Conservation (phyloP, 176 grass and related monocot species). For the Oryza australiensis region DNA sequence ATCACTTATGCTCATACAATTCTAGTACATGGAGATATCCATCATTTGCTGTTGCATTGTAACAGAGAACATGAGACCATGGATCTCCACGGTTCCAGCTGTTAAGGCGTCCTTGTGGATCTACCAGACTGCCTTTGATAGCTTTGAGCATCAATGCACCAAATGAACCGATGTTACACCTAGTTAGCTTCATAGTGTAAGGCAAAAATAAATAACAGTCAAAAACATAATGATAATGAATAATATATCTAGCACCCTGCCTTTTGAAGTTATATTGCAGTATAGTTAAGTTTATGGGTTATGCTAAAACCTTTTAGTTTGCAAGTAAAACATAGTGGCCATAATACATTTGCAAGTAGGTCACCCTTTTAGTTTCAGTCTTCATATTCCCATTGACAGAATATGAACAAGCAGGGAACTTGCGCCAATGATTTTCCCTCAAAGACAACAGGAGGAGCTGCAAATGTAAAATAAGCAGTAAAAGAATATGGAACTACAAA, state of each 20-base stretch:
- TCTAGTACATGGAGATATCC: conserved; percentile 86
- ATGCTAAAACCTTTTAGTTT: too few species aligned
- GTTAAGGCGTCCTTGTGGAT: conserved; percentile 46
- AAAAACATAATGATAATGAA: background rate
- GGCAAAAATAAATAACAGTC: background rate
- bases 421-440: too few species aligned
- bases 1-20: conserved; percentile 64
- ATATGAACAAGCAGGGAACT: too few species aligned
- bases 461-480: too few species aligned
- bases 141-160: conserved; percentile 63
- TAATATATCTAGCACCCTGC: background rate
- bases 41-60: conserved; percentile 60
- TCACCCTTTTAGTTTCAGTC: too few species aligned
- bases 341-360: too few species aligned
- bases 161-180: conserved; percentile 28
- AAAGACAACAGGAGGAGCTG: too few species aligned
- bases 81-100: conserved; percentile 87
- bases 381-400: too few species aligned
- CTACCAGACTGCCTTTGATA: conserved; percentile 62
- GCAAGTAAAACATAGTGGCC: too few species aligned
- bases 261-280: too few species aligned
- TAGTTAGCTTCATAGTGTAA: conserved; percentile 7
- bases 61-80: conserved; percentile 79
- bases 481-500: too few species aligned
- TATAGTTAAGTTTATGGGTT: too few species aligned